Evolutionary conservation across 345 rosid species (phyloP).

Genomic region (Hibiscus trionum): DNA sequence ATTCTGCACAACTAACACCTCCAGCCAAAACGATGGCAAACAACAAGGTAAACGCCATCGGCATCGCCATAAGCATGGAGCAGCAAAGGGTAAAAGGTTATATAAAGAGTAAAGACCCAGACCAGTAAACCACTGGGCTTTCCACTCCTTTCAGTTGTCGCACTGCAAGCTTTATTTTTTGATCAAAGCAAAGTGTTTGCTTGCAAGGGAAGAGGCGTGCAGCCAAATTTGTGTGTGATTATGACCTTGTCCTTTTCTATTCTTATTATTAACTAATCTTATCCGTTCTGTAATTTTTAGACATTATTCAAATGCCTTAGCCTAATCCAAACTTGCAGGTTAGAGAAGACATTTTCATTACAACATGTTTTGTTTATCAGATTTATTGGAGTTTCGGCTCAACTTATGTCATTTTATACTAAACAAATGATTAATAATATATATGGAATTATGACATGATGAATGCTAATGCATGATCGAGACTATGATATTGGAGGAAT

Average conservation of each 20-base stretch:
- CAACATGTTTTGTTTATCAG: too few relatives aligned
- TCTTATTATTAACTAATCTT: too few relatives aligned
- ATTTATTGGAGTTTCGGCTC: too few relatives aligned
- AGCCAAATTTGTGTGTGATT: background rate
- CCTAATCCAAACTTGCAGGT: too few relatives aligned
- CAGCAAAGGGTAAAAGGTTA: background rate
- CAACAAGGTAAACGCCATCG: constrained; percentile 14
- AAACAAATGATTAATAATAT: too few relatives aligned
- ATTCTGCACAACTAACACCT: constrained; percentile 17
- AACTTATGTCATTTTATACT: too few relatives aligned
- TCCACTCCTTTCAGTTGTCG: background rate
- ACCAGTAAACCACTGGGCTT: background rate
- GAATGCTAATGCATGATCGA: too few relatives aligned
- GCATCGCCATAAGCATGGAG: constrained; percentile 13
- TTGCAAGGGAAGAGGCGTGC: constrained; percentile 8
- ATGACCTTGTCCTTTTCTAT: background rate
- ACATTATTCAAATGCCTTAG: too few relatives aligned
- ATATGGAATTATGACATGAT: too few relatives aligned
- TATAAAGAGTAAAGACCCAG: background rate
- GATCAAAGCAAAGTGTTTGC: constrained; percentile 11
- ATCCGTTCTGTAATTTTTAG: too few relatives aligned
- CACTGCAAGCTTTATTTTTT: background rate
- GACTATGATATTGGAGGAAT: too few relatives aligned
- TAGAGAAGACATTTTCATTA: too few relatives aligned
- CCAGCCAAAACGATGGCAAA: constrained; percentile 15